Base-by-base conservation (phyloP, 345 rosid species). In the Eucalyptus erythrocorys region DNA sequence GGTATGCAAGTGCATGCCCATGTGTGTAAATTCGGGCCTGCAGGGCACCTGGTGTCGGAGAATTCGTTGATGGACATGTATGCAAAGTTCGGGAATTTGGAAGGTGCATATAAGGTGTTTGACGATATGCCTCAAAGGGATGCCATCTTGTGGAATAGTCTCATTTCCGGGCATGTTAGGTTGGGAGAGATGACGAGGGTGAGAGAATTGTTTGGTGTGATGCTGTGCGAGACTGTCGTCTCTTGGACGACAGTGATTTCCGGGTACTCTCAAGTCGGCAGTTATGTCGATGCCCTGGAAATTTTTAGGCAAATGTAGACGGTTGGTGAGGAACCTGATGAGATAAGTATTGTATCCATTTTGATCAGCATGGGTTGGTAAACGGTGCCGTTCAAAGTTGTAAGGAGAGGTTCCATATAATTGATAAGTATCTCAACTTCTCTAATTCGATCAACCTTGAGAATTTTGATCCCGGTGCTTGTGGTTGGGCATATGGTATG, bases 171-270 rank as follows among this genome's bases (percentile, higher is more conserved):
- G 91, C 90, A 92, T 84, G 94, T 93, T 53, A 90, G 93, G 85
- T 89, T 87, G 86, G 98, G 97, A 37, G 80, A 90, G 87, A 87
- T 95, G 93, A 94, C 86, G 86, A 91, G 91, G 87, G 96, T 96
- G 0, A 90, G 92, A 86, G 89, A 80, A 2, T 64, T 95, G 85
- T 95, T 96, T 87, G 88, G 47, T 87, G 40, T 27, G 4, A 92
- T 96, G 94, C 90, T 92, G 8, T 85, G 59, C 34, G 90, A 89
- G 87, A 94, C 91, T 24, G 88, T 95, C 87, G 96, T 95, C 40
- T 94, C 98, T 10, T 96, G 96, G 95, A 95, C 95, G 40, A 91
- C 93, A 8, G 92, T 96, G 92, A 93, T 95, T 85, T 90, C 96
- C 9, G 98, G 98, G 57, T 93, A 89, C 87, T 88, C 92, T 0